A percentile compares a stretch with the other conserved stretches of the same genome.
Evolutionary conservation across 2,329 filamentous ascomycete species (phyloP).

Genomic region (Pseudogymnoascus sp.): DNA sequence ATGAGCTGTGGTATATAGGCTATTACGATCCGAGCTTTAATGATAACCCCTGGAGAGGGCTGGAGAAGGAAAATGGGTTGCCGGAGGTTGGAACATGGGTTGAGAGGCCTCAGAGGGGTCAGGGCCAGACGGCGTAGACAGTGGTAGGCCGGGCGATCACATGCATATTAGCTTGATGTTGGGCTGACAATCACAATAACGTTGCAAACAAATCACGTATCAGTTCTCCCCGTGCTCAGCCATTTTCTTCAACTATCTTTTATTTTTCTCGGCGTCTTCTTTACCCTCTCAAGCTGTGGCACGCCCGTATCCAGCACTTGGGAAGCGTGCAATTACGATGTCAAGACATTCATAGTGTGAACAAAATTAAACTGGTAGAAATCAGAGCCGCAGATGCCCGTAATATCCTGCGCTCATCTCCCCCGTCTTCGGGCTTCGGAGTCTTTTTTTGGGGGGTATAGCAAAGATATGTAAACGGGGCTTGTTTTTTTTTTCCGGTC

Average conservation of each 20-base stretch:
- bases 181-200: constrained; percentile 1
- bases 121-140: not conserved
- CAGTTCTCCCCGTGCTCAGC: not conserved
- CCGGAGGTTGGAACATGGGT: constrained; percentile 40
- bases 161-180: not conserved
- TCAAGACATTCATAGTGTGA: constrained; percentile 5
- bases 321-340: constrained; percentile 11
- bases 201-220: constrained; percentile 3
- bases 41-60: constrained; percentile 61
- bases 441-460: constrained; percentile 2
- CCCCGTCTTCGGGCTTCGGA: not conserved
- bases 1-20: constrained; percentile 50
- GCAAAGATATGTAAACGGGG: constrained; percentile 5
- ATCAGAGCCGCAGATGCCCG: constrained; percentile 6
- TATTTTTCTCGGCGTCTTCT: not conserved
- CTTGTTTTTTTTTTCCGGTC: not conserved
- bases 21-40: constrained; percentile 65
- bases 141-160: not conserved
- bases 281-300: not conserved
- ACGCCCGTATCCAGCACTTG: constrained; percentile 12
- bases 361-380: constrained; percentile 8
- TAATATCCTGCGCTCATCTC: constrained; percentile 5
- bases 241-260: not conserved
- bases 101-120: constrained; percentile 10
- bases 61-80: constrained; percentile 43